A percentile compares a stretch with the other conserved stretches of the same genome.
phyloP scores from a whole-genome alignment of 1,139 yeast genomes.

The Hemisphaericaspora xylanilytica region DNA sequence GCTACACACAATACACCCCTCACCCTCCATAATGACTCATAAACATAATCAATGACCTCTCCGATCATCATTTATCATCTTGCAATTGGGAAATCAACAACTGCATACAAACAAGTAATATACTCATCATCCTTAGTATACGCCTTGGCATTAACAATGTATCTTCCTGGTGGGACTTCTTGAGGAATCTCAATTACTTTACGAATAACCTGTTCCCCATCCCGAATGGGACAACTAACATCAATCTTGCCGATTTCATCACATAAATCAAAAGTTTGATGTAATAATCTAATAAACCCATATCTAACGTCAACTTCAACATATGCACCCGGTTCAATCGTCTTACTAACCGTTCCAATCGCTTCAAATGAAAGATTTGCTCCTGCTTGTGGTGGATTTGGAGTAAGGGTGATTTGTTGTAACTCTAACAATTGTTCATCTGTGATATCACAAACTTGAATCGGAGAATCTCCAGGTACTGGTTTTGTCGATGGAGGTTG shows the following conservation, averaged over 20 bases:
- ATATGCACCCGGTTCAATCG: slow-evolving; percentile 78
- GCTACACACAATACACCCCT: too few species aligned
- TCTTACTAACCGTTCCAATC: slow-evolving; percentile 54
- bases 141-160: slow-evolving; percentile 83
- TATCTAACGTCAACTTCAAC: slow-evolving; percentile 91
- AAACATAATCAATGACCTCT: neutral
- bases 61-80: neutral
- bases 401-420: slow-evolving; percentile 57
- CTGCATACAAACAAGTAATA: slow-evolving; percentile 83
- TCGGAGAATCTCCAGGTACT: slow-evolving; percentile 89
- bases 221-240: slow-evolving; percentile 70
- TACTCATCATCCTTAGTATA: slow-evolving; percentile 77
- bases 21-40: neutral
- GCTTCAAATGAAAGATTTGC: slow-evolving; percentile 76
- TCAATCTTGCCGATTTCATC: slow-evolving; percentile 83
- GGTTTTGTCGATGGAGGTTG: slow-evolving; percentile 44
- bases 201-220: slow-evolving; percentile 63
- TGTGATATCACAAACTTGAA: slow-evolving; percentile 67
- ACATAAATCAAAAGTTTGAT: slow-evolving; percentile 87
- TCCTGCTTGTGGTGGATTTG: slow-evolving; percentile 89
- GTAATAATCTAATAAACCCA: slow-evolving; percentile 83
- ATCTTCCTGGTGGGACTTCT: slow-evolving; percentile 96
- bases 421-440: slow-evolving; percentile 63
- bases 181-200: slow-evolving; percentile 80
- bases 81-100: slow-evolving; percentile 53